These are phyloP conservation scores for Psilocybe cubensis DNA, from an alignment of 768 basidiomycete species.

Conservation along the genomic window DNA sequence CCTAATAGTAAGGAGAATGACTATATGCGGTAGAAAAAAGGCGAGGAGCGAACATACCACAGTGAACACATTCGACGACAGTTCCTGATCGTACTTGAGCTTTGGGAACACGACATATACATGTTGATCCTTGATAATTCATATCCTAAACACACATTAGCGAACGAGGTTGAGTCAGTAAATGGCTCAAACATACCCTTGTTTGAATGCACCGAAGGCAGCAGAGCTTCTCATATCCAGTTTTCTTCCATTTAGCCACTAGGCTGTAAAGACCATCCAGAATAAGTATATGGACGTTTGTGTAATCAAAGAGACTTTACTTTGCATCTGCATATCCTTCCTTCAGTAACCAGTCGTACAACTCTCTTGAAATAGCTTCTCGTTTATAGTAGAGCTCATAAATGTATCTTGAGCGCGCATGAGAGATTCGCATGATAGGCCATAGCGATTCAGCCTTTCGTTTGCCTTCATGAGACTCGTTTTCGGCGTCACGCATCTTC, in stretches of 20 bases:
- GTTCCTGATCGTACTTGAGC: conserved; percentile 88
- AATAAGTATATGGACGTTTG: neutral
- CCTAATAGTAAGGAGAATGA: conserved; percentile 45
- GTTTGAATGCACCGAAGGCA: conserved; percentile 97
- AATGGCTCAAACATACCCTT: conserved; percentile 48
- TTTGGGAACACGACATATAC: conserved; percentile 97
- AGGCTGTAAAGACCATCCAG: conserved; percentile 52
- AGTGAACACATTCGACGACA: conserved; percentile 95
- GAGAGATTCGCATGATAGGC: conserved; percentile 99
- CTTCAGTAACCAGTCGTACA: conserved; percentile 98
- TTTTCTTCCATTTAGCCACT: conserved; percentile 99
- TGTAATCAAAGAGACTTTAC: conserved; percentile 39
- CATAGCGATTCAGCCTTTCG: conserved; percentile 91
- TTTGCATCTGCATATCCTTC: conserved; percentile 97
- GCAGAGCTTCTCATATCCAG: conserved; percentile 97
- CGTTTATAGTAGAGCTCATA: conserved; percentile 99
- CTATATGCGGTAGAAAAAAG: neutral
- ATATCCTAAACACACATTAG: conserved; percentile 68
- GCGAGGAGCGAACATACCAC: conserved; percentile 65
- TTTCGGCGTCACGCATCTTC: conserved; percentile 99
- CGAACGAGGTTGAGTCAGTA: conserved; percentile 1
- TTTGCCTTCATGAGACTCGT: conserved; percentile 98
- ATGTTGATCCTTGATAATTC: conserved; percentile 99
- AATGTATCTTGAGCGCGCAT: conserved; percentile 94
- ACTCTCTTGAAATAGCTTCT: conserved; percentile 88